Conservation (phyloP, 2,329 filamentous ascomycete genomes). For the Clonostachys chloroleuca region DNA sequence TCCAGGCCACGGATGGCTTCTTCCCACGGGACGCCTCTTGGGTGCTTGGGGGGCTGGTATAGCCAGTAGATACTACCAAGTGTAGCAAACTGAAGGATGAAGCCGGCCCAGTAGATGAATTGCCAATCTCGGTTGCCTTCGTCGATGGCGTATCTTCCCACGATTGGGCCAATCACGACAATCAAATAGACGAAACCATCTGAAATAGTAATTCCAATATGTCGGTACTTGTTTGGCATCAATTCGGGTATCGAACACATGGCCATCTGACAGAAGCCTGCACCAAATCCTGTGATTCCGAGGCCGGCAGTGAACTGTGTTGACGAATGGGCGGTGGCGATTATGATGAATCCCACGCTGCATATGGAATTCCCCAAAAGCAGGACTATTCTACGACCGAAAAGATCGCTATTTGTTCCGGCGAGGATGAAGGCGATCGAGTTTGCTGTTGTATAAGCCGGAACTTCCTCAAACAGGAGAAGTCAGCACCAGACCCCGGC, state of each 20-base stretch:
- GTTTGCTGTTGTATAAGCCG: conserved; percentile 29
- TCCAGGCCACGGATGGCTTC: conserved; percentile 27
- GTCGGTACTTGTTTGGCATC: conserved; percentile 41
- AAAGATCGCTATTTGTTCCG: conserved; percentile 37
- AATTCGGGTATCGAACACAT: conserved; percentile 39
- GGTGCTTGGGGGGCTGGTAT: conserved; percentile 22
- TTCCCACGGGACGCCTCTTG: conserved; percentile 22
- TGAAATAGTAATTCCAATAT: conserved; percentile 30
- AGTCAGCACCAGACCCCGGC: not conserved
- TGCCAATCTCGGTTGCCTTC: conserved; percentile 25
- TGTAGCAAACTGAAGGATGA: conserved; percentile 34
- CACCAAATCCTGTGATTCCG: conserved; percentile 31
- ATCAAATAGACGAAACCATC: conserved; percentile 33
- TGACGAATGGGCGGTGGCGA: conserved; percentile 18
- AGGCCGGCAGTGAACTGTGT: conserved; percentile 29
- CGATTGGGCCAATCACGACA: conserved; percentile 38
- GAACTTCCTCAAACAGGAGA: conserved; percentile 9
- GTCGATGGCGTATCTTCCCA: conserved; percentile 31
- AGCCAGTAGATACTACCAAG: conserved; percentile 31
- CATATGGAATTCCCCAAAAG: conserved; percentile 18
- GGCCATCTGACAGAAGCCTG: conserved; percentile 34
- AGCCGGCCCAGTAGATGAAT: conserved; percentile 36
- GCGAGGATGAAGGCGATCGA: conserved; percentile 32
- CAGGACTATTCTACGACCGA: conserved; percentile 28
- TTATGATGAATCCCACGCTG: conserved; percentile 25